Evolutionary conservation across 306 rosid species (phyloP), one percentile per base, ranked within the genome.

Genomic region (Citrullus mucosospermus): DNA sequence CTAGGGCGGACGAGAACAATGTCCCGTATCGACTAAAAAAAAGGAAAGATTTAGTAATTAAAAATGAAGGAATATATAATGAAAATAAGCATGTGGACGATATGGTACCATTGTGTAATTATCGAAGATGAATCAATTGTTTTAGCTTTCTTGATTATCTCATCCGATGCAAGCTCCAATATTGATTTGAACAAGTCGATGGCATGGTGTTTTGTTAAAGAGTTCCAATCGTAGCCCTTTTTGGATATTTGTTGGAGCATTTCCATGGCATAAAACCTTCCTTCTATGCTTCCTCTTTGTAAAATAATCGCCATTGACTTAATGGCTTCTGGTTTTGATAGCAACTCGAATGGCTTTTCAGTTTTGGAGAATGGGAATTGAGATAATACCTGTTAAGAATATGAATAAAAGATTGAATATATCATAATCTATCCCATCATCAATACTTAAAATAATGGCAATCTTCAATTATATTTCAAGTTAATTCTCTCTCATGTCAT

Each of bases 141-240:
- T 17, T 84, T 84, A 17, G 89, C 86, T 39, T 84, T 84, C 81
- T 81, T 67, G 67, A 78, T 78, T 15, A 88, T 82, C 74, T 84
- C 88, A 50, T 88, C 91, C 1, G 89, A 86, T 11, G 80, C 85
- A 0, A 88, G 77, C 82, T 88, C 91, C 71, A 88, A 48, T 76
- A 88, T 51, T 7, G 88, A 84, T 59, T 88, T 88, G 55, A 88
- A 84, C 62, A 88, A 79, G 78, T 86, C 86, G 6, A 70, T 56
- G 16, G 81, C 85, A 43, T 80, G 91, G 79, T 86, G 80, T 43
- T 82, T 79, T 12, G 83, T 48, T 11, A 88, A 34, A 6, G 74
- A 59, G 55, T 76, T 74, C 88, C 89, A 86, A 75, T 88, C 85
- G 38, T 68, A 84, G 0, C 71, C 59, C 18, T 77, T 83, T 70